A percentile compares a stretch with the other conserved stretches of the same genome.
These are phyloP conservation scores for Corniculantispora saksenae DNA, from an alignment of 2,329 filamentous ascomycete species.

Conservation along the genomic window DNA sequence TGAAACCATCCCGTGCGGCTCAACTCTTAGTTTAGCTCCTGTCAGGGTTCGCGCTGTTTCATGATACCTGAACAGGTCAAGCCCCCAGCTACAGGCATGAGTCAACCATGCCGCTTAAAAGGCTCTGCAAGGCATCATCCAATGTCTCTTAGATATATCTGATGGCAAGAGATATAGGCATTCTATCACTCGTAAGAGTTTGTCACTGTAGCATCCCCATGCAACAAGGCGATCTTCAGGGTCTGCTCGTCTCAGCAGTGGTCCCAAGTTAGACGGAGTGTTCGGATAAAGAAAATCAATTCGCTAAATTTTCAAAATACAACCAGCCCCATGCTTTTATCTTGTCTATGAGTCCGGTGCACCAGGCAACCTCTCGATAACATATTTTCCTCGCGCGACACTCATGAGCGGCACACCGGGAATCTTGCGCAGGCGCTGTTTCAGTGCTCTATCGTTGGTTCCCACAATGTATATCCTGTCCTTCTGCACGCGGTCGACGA, in stretches of 20 bases:
- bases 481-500: conserved; percentile 73
- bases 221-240: not conserved
- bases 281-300: conserved; percentile 1
- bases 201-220: too few relatives aligned
- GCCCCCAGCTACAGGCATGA: not conserved
- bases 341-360: conserved; percentile 60
- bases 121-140: not conserved
- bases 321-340: not conserved
- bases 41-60: not conserved
- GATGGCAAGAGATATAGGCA: not conserved
- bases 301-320: conserved; percentile 17
- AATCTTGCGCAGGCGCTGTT: conserved; percentile 77
- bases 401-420: conserved; percentile 71
- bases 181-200: not conserved
- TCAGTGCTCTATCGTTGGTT: conserved; percentile 77
- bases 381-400: conserved; percentile 86
- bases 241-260: not conserved
- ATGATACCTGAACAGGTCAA: not conserved
- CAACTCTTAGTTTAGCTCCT: not conserved
- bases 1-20: not conserved
- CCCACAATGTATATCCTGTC: conserved; percentile 78
- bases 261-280: not conserved
- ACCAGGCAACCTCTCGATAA: conserved; percentile 87
- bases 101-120: not conserved
- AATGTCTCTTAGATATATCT: not conserved